Base-by-base conservation (phyloP, 306 rosid genomes). In the Prunus davidiana region DNA sequence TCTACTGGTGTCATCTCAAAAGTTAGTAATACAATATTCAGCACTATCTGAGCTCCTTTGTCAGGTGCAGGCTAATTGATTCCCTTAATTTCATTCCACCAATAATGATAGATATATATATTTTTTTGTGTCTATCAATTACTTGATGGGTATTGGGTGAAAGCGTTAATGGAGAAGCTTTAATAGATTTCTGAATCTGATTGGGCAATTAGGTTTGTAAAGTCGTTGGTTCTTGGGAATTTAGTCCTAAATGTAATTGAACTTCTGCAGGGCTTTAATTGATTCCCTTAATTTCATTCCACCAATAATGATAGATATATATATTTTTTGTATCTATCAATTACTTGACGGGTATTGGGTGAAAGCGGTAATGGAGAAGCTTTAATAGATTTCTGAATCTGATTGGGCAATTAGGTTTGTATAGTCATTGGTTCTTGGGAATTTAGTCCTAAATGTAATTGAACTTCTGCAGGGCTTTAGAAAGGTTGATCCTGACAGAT, bases 401-500 rank as follows among this genome's bases (percentile, higher is more conserved):
- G 25, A 72, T 58, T 43, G 67, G 56, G 47, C 3, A 43, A 52
- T 51, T 76, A 6, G 79, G 27, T 67, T 68, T 76, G 73, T 24
- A 46, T 45, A 43, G 47, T 76, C 69, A 73, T 47, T 73, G 46
- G 60, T 46, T 61, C 30, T 66, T 76, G 74, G 69, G 15, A 34
- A 32, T 34, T 64, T 32, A 9, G 27, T 8, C 64, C 66, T 52
- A 34, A 43, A 3, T 41, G 61, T 69, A 41, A 58, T 76, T 62
- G 63, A 56, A 85, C 81, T 75, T 22, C 61, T 67, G 20, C 89
- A 94, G 98, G 97, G 97, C 1, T 94, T 94, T 80, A 85, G 97
- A 71, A 94, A 94, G 83, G 82, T 89, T 54, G 94, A 94, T 77
- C 83, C 91, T 69, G 90, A 90, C 72, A 88, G 75, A 71, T 94